Evolutionary conservation across 345 rosid genomes (phyloP).

Genomic region (Boechera divaricarpa): DNA sequence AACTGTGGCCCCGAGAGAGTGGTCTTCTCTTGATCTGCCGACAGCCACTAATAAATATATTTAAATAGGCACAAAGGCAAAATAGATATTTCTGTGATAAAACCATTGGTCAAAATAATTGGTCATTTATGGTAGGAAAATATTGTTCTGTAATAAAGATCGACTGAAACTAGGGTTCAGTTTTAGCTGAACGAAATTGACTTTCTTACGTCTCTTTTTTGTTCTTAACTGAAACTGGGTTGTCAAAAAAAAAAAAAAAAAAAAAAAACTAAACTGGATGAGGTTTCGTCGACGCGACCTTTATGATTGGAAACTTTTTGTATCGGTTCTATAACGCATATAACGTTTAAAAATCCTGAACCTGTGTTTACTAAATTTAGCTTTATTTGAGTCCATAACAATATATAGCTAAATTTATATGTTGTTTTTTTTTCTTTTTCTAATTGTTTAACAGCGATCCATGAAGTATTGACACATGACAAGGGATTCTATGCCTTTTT

Average conservation of each 20-base stretch:
- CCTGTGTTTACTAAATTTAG: not conserved
- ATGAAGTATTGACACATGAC: not conserved
- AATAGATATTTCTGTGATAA: slow-evolving; percentile 23
- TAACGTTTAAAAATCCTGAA: not conserved
- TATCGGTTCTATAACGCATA: not conserved
- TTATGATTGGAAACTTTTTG: not conserved
- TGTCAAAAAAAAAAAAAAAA: too few species aligned
- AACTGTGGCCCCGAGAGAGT: slow-evolving; percentile 16
- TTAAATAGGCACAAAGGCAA: not conserved
- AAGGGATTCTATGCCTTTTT: not conserved
- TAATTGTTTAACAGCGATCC: not conserved
- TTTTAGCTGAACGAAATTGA: slow-evolving; percentile 34
- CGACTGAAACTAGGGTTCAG: not conserved
- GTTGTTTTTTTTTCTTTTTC: too few species aligned
- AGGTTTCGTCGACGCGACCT: not conserved
- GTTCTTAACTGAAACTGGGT: not conserved
- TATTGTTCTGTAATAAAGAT: slow-evolving; percentile 29
- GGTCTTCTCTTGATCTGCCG: slow-evolving; percentile 38
- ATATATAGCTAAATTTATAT: not conserved
- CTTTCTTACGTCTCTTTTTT: not conserved
- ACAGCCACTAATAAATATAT: slow-evolving; percentile 21
- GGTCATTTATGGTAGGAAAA: slow-evolving; percentile 39
- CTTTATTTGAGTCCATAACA: too few species aligned
- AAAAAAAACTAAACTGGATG: not conserved
- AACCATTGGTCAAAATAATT: slow-evolving; percentile 3